A percentile compares a stretch with the other conserved stretches of the same genome.
These are phyloP conservation scores for Athelia sp. DNA, from an alignment of 1,284 basidiomycete genomes.

Conservation along the genomic window DNA sequence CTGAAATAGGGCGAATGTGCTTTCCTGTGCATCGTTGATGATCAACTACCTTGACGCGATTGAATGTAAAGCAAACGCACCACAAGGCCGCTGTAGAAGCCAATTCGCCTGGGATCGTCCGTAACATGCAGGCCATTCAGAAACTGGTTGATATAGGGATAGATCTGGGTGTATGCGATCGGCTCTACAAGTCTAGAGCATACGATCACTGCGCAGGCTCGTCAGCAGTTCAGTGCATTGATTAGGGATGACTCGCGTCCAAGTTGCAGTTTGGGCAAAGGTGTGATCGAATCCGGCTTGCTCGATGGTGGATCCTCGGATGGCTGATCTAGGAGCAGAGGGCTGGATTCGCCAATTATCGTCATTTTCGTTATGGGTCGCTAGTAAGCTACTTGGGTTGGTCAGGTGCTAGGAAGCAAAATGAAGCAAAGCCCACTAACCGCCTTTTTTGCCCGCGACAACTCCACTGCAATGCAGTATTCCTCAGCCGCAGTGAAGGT, in stretches of 20 bases:
- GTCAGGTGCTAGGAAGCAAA: no score
- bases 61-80: conserved; percentile 18
- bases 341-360: background rate
- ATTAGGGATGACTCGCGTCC: no score
- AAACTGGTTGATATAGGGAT: conserved; percentile 36
- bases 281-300: background rate
- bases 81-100: conserved; percentile 36
- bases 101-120: conserved; percentile 29
- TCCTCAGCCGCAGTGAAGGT: no score
- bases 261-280: background rate
- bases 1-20: conserved; percentile 57
- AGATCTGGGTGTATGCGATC: conserved; percentile 31
- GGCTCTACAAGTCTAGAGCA: conserved; percentile 35
- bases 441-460: no score
- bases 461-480: no score
- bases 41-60: no score
- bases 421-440: no score
- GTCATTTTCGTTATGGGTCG: no score
- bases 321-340: conserved; percentile 1
- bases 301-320: conserved; percentile 18
- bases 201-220: conserved; percentile 27
- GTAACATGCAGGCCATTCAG: conserved; percentile 29
- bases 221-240: no score
- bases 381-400: no score
- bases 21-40: conserved; percentile 41